phyloP scores from a whole-genome alignment of 805 yeast species.

The Candida takata region DNA sequence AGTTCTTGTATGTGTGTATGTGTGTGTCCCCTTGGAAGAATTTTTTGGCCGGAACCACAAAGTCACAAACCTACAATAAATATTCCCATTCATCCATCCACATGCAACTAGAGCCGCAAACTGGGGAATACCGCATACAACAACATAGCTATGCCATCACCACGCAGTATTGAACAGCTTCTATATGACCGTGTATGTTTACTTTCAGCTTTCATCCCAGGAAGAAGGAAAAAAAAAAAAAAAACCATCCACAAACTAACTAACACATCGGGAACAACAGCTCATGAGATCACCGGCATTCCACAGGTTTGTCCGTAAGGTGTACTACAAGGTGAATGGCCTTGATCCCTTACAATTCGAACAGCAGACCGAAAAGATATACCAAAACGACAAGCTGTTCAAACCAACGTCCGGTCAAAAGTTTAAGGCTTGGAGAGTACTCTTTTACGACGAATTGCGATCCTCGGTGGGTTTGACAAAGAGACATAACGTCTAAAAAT shows the following conservation, averaged over 20 bases:
- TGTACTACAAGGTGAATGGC: conserved; percentile 60
- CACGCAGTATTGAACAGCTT: conserved; percentile 41
- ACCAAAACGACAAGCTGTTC: conserved; percentile 13
- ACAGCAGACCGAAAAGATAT: conserved; percentile 15
- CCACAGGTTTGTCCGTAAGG: conserved; percentile 51
- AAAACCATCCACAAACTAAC: not conserved
- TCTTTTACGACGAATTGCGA: conserved; percentile 58
- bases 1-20: no score
- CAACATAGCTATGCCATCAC: conserved; percentile 7
- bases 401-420: conserved; percentile 49
- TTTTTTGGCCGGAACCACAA: no score
- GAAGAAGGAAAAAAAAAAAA: no score
- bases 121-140: no score
- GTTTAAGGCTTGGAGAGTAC: conserved; percentile 49
- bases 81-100: no score
- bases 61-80: no score
- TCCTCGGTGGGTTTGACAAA: conserved; percentile 41
- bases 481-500: conserved; percentile 9
- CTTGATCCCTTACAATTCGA: conserved; percentile 28
- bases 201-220: no score
- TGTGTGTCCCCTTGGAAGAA: no score
- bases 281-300: conserved; percentile 53
- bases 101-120: no score
- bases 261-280: conserved; percentile 12
- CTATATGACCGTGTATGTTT: conserved; percentile 24